A percentile compares a stretch with the other conserved stretches of the same genome.
Conservation (phyloP, 768 basidiomycete genomes). For the Pleurotus salmoneostramineus region DNA sequence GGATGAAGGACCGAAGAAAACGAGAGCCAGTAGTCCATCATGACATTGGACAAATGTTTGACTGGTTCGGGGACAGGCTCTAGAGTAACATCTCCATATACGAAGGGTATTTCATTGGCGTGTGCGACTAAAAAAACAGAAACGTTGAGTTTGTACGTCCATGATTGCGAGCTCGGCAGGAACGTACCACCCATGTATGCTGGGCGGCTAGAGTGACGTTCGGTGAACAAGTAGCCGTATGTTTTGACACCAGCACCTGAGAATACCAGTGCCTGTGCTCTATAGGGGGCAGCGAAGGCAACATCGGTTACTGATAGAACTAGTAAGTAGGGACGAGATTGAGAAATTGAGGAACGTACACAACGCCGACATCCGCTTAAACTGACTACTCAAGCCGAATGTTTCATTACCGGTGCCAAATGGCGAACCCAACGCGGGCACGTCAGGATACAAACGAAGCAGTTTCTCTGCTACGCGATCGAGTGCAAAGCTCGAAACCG, state of each 20-base stretch:
- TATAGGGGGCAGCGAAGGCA: background rate
- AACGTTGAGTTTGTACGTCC: background rate
- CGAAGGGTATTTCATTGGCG: slow-evolving; percentile 23
- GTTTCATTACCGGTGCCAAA: slow-evolving; percentile 43
- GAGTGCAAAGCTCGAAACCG: background rate
- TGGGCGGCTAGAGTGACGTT: background rate
- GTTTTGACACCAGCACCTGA: background rate
- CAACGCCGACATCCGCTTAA: slow-evolving; percentile 24
- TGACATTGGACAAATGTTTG: slow-evolving; percentile 22
- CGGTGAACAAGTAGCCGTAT: background rate
- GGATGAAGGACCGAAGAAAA: slow-evolving; percentile 39
- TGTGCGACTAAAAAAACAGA: slow-evolving; percentile 19
- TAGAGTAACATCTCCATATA: slow-evolving; percentile 15
- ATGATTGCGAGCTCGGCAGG: background rate
- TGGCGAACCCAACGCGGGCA: slow-evolving; percentile 38
- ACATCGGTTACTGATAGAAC: background rate
- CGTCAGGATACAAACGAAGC: slow-evolving; percentile 36
- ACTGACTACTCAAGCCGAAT: slow-evolving; percentile 31
- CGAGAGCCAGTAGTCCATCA: slow-evolving; percentile 46
- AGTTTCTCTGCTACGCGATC: slow-evolving; percentile 20
- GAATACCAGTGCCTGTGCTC: background rate
- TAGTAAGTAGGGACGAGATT: background rate
- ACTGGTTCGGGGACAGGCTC: slow-evolving; percentile 12
- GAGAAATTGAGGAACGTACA: background rate
- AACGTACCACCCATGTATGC: background rate